Conservation (phyloP, 176 grass and related monocot species). For the Juncus inflexus region DNA sequence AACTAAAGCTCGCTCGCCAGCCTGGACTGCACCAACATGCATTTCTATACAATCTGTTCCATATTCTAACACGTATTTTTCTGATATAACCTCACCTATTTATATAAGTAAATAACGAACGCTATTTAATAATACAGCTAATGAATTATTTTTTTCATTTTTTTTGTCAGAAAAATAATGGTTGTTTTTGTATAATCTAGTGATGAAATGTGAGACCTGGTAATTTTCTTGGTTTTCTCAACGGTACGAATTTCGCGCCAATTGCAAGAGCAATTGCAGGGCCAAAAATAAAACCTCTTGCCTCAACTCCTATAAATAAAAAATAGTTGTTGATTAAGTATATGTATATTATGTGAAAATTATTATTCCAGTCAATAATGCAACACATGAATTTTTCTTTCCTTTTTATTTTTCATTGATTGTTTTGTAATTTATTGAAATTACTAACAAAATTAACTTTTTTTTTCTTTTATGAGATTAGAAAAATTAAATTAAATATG, state of each 20-base stretch:
- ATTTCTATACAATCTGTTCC: slow-evolving; percentile 58
- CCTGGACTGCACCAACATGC: slow-evolving; percentile 46
- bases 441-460: too few relatives aligned
- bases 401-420: too few relatives aligned
- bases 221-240: slow-evolving; percentile 52
- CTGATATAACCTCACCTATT: slow-evolving; percentile 53
- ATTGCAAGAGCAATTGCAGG: slow-evolving; percentile 59
- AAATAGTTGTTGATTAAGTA: neutral
- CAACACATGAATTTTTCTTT: neutral
- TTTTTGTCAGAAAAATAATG: neutral
- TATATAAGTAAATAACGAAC: neutral
- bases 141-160: neutral
- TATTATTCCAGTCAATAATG: neutral
- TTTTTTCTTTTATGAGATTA: too few relatives aligned
- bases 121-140: neutral
- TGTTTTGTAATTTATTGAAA: too few relatives aligned
- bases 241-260: slow-evolving; percentile 57
- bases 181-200: neutral
- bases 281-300: slow-evolving; percentile 64
- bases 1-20: slow-evolving; percentile 45
- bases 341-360: neutral
- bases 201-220: slow-evolving; percentile 30
- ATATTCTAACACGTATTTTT: slow-evolving; percentile 55
- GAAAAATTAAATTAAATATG: neutral
- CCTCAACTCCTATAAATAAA: slow-evolving; percentile 41